A percentile compares a stretch with the other conserved stretches of the same genome.
These are phyloP conservation scores for Liquidambar formosana DNA, from an alignment of 164 flowering plant genomes.

Conservation along the genomic window DNA sequence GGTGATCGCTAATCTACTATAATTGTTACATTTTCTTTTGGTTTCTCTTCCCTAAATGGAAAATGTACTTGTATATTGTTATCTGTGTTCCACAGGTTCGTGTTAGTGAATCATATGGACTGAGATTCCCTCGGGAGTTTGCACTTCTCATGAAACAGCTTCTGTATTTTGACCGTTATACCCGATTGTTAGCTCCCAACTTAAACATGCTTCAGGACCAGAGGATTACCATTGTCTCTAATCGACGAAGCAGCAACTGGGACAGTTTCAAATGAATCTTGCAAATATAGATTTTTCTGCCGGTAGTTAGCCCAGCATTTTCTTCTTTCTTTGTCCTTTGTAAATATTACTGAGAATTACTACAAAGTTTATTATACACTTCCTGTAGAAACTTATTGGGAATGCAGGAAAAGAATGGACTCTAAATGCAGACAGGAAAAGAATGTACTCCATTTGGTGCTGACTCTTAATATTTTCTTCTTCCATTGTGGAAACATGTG, in stretches of 20 bases:
- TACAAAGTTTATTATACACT: not conserved
- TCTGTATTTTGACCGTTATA: conserved; percentile 90
- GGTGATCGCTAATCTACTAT: not conserved
- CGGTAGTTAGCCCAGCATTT: not conserved
- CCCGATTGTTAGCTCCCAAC: conserved; percentile 85
- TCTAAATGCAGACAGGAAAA: too few species aligned
- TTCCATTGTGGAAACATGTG: too few species aligned
- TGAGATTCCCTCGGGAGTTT: conserved; percentile 90
- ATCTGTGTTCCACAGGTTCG: conserved; percentile 51
- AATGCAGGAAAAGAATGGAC: too few species aligned
- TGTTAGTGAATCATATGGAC: conserved; percentile 92
- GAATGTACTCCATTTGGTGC: too few species aligned
- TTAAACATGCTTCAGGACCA: conserved; percentile 93
- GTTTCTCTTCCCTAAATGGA: not conserved
- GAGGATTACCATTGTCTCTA: conserved; percentile 72
- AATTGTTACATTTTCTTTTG: not conserved
- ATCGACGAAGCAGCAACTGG: conserved; percentile 33
- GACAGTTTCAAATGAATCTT: conserved; percentile 14
- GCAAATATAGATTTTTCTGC: not conserved
- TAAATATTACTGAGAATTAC: not conserved
- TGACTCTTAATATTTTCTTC: too few species aligned
- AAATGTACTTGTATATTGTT: not conserved
- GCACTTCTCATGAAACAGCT: conserved; percentile 96
- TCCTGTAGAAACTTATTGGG: too few species aligned
- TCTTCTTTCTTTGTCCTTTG: not conserved